phyloP scores from a whole-genome alignment of 805 yeast species.

The Torulaspora franciscae region DNA sequence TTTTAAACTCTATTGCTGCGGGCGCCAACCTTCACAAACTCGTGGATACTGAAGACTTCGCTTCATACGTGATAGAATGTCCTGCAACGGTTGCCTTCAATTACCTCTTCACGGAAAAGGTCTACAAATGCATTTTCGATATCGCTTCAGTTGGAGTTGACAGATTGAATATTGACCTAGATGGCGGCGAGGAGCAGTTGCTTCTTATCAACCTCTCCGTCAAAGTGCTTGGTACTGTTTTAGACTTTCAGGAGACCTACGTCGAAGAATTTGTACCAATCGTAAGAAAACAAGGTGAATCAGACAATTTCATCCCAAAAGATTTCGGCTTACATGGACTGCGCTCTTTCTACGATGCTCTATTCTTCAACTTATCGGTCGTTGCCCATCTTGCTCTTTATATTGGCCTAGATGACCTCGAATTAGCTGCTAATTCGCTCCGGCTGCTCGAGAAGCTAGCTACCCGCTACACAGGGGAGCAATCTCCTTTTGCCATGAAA shows the following conservation, averaged over 20 bases:
- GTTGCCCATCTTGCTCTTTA: constrained; percentile 73
- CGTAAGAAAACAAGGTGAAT: constrained; percentile 30
- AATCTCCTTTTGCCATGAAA: constrained; percentile 40
- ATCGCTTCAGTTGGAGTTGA: constrained; percentile 61
- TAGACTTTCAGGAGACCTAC: constrained; percentile 56
- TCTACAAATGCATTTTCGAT: constrained; percentile 51
- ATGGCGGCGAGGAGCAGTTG: constrained; percentile 26
- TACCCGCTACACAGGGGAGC: constrained; percentile 27
- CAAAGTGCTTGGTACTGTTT: constrained; percentile 40
- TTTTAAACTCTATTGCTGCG: constrained; percentile 49
- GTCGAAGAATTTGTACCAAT: constrained; percentile 40
- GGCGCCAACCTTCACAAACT: constrained; percentile 48
- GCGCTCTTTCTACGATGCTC: constrained; percentile 62
- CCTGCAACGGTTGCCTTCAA: constrained; percentile 66
- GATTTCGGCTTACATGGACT: constrained; percentile 54
- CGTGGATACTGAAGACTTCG: constrained; percentile 42
- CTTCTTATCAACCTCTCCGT: constrained; percentile 42
- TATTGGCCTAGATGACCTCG: constrained; percentile 51
- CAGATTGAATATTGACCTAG: constrained; percentile 33
- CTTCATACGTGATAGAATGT: constrained; percentile 53
- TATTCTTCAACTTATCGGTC: constrained; percentile 63
- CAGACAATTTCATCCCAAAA: constrained; percentile 30
- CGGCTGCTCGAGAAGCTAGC: constrained; percentile 50
- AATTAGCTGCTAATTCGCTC: constrained; percentile 51
- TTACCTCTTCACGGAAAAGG: constrained; percentile 55